Base-by-base conservation (phyloP, 1,139 yeast genomes). In the Taphrina communis region DNA sequence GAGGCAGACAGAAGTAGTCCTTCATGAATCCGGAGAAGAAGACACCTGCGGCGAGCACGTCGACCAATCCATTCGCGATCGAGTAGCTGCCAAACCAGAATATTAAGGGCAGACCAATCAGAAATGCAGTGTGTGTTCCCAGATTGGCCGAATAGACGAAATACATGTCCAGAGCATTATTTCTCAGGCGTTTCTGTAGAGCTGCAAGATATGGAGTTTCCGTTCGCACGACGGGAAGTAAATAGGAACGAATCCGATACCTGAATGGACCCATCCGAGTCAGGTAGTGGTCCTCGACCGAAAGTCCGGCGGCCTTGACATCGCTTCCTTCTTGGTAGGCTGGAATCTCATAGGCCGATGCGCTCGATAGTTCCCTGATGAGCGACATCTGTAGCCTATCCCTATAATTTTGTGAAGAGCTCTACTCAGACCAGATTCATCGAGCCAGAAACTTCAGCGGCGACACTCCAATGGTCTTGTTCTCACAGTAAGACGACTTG, bases 71-170 rank as follows among this genome's bases (percentile, higher is more conserved):
- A 70, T 96, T 82, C 1, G 88, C 85, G 53, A 87, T 73, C 11
- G 77, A 77, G 7, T 85, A 81, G 50, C 83, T 83, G 0, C 97
- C 97, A 73, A 88, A 85, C 97, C 97, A 94, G 56, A 86, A 83
- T 8, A 96, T 90, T 36, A 90, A 77, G 0, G 99, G 99, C 58
- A 94, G 82, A 86, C 90, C 87, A 66, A 93, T 78, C 68, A 94
- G 96, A 77, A 94, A 94, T 76, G 94, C 94, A 0, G 97, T 91
- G 78, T 94, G 99, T 9, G 96, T 86, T 0, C 97, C 99, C 73
- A 94, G 81, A 75, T 89, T 88, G 31, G 99, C 97, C 1, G 96
- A 85, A 82, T 91, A 86, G 14, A 96, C 90, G 78, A 94, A 94
- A 77, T 89, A 94, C 59, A 82, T 77, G 78, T 93, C 97, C 69